phyloP scores from a whole-genome alignment of 2,329 filamentous ascomycete species.

The Aureobasidium vineae region DNA sequence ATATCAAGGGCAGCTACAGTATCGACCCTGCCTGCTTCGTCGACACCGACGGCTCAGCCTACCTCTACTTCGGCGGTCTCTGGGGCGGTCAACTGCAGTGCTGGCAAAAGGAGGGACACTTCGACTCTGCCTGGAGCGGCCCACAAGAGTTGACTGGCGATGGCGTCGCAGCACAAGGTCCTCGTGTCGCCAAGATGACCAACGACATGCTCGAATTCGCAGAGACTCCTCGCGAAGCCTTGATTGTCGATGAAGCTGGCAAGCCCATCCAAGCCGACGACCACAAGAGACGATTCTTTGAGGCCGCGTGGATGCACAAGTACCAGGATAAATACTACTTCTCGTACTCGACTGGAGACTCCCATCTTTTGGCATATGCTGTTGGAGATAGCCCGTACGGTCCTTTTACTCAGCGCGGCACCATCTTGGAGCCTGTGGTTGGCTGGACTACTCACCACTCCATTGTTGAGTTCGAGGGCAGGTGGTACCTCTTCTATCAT shows the following conservation, averaged over 20 bases:
- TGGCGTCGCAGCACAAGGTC: slow-evolving; percentile 56
- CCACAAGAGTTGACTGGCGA: slow-evolving; percentile 61
- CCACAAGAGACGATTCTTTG: slow-evolving; percentile 74
- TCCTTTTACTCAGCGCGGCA: slow-evolving; percentile 69
- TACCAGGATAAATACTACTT: slow-evolving; percentile 69
- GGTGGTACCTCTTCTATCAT: slow-evolving; percentile 75
- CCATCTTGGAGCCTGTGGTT: slow-evolving; percentile 71
- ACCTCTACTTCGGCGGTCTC: slow-evolving; percentile 74
- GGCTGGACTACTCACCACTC: slow-evolving; percentile 83
- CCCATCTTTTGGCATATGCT: slow-evolving; percentile 71
- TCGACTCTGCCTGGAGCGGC: slow-evolving; percentile 55
- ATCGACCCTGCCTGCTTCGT: slow-evolving; percentile 77
- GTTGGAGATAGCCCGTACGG: slow-evolving; percentile 63
- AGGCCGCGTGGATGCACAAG: slow-evolving; percentile 79
- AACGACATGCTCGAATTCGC: slow-evolving; percentile 66
- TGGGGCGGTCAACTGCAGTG: slow-evolving; percentile 82
- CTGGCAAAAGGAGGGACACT: slow-evolving; percentile 60
- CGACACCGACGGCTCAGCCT: slow-evolving; percentile 63
- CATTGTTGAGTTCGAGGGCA: slow-evolving; percentile 68
- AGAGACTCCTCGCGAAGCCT: slow-evolving; percentile 56
- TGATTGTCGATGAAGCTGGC: slow-evolving; percentile 63
- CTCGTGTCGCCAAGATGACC: slow-evolving; percentile 64
- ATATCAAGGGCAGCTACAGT: slow-evolving; percentile 68
- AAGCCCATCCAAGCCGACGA: slow-evolving; percentile 63
- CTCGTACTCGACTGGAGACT: slow-evolving; percentile 74